Evolutionary conservation across 495 filamentous ascomycete genomes (phyloP).

Genomic region (Amniculicola lignicola): DNA sequence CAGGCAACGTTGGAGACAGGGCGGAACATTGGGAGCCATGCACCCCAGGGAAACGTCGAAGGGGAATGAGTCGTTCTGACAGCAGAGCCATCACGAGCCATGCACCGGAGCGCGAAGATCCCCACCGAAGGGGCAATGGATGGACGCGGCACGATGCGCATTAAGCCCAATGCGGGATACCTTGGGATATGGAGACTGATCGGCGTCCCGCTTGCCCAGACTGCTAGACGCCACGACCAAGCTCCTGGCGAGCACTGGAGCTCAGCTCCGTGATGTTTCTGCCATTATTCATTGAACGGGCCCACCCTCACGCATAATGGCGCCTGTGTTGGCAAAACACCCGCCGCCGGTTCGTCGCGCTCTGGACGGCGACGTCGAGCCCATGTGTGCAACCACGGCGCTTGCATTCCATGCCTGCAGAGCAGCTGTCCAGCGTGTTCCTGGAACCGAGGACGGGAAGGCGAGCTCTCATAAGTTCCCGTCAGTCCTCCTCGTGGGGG

Average conservation of each 20-base stretch:
- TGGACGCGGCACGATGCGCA: neutral
- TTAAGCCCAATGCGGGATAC: conserved; percentile 5
- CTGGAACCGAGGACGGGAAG: too few species aligned
- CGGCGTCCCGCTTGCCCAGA: conserved; percentile 19
- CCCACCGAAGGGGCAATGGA: neutral
- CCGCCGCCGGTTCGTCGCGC: neutral
- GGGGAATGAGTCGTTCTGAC: neutral
- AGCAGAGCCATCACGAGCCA: neutral
- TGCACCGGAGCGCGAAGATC: neutral
- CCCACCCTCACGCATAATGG: neutral
- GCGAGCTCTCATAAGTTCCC: too few species aligned
- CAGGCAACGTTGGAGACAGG: neutral
- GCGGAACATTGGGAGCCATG: neutral
- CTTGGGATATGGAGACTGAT: conserved; percentile 2
- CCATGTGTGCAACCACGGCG: conserved; percentile 13
- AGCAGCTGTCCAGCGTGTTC: too few species aligned
- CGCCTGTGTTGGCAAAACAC: conserved; percentile 3
- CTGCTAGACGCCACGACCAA: conserved; percentile 12
- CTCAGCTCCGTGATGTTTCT: neutral
- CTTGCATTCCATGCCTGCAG: too few species aligned
- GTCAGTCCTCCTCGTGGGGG: too few species aligned
- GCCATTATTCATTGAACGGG: neutral
- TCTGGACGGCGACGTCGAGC: conserved; percentile 18
- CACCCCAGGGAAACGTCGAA: neutral
- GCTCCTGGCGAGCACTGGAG: neutral